Percentiles rank a stretch among this genome's conserved stretches.
Evolutionary conservation across 257 asterid genomes (phyloP).

Genomic region (Coffea eugenioides): DNA sequence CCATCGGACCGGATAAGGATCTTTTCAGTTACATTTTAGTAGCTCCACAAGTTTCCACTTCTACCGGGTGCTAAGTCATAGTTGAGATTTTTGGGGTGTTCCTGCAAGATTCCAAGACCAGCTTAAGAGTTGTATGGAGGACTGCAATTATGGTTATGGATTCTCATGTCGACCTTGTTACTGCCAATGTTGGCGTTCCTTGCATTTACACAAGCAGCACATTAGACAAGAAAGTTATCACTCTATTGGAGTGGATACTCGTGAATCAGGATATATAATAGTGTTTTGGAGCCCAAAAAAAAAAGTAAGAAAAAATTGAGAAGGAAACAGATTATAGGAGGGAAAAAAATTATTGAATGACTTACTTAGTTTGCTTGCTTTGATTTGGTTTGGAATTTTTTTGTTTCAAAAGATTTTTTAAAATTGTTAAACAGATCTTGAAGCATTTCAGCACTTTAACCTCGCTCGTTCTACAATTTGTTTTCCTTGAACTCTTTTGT

Average conservation of each 20-base stretch:
- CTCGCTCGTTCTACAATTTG: neutral
- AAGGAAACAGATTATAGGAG: neutral
- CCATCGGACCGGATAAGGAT: conserved; percentile 7
- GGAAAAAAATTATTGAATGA: neutral
- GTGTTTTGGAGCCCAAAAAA: neutral
- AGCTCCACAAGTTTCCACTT: conserved; percentile 28
- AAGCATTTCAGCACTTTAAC: neutral
- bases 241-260: conserved; percentile 3
- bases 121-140: conserved; percentile 2
- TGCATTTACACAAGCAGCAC: conserved; percentile 9
- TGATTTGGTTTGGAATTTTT: conserved; percentile 14
- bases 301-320: neutral
- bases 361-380: conserved; percentile 3
- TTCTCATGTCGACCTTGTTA: conserved; percentile 4
- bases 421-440: conserved; percentile 5
- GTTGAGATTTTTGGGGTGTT: conserved; percentile 35
- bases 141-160: neutral
- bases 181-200: neutral
- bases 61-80: conserved; percentile 21
- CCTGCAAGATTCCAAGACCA: conserved; percentile 29
- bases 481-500: neutral
- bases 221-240: neutral
- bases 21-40: conserved; percentile 18
- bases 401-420: conserved; percentile 4
- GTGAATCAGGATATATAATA: conserved; percentile 3